Conservation (phyloP, 2,329 filamentous ascomycete species). For the Pseudocercospora crystallina region DNA sequence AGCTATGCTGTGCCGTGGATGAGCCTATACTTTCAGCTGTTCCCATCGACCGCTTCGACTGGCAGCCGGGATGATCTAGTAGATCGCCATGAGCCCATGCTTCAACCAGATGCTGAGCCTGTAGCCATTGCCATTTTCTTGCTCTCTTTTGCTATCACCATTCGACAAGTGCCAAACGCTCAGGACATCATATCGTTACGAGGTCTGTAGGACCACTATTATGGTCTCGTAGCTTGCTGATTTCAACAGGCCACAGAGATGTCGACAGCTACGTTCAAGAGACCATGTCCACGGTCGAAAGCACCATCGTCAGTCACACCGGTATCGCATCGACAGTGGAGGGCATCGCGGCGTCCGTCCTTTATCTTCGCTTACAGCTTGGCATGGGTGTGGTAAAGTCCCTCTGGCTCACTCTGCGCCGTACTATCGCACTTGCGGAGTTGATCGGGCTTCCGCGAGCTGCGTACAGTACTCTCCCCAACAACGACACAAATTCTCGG, state of each 20-base stretch:
- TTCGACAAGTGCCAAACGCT: slow-evolving; percentile 26
- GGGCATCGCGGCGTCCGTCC: slow-evolving; percentile 35
- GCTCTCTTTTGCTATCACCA: slow-evolving; percentile 32
- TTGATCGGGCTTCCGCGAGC: slow-evolving; percentile 38
- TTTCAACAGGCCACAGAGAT: slow-evolving; percentile 8
- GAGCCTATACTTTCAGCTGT: slow-evolving; percentile 26
- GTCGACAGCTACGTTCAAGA: slow-evolving; percentile 22
- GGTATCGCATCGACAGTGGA: slow-evolving; percentile 34
- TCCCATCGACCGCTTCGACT: slow-evolving; percentile 24
- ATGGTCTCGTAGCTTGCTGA: background rate
- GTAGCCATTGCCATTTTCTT: slow-evolving; percentile 31
- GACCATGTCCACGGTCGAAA: slow-evolving; percentile 31
- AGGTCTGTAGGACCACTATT: slow-evolving; percentile 1
- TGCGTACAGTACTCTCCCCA: slow-evolving; percentile 5
- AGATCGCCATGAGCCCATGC: slow-evolving; percentile 29
- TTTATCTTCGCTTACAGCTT: slow-evolving; percentile 40
- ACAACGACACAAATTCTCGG: background rate
- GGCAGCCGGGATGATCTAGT: slow-evolving; percentile 26
- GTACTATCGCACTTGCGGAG: slow-evolving; percentile 40
- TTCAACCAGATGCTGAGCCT: slow-evolving; percentile 23
- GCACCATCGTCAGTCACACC: slow-evolving; percentile 33
- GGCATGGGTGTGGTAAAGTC: slow-evolving; percentile 37
- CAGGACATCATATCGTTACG: background rate
- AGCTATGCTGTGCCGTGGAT: slow-evolving; percentile 31
- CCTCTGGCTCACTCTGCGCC: slow-evolving; percentile 40